Percentiles rank a stretch among this genome's conserved stretches.
phyloP scores from a whole-genome alignment of 1,284 basidiomycete genomes.

The Pseudozyma tsukubaensis region DNA sequence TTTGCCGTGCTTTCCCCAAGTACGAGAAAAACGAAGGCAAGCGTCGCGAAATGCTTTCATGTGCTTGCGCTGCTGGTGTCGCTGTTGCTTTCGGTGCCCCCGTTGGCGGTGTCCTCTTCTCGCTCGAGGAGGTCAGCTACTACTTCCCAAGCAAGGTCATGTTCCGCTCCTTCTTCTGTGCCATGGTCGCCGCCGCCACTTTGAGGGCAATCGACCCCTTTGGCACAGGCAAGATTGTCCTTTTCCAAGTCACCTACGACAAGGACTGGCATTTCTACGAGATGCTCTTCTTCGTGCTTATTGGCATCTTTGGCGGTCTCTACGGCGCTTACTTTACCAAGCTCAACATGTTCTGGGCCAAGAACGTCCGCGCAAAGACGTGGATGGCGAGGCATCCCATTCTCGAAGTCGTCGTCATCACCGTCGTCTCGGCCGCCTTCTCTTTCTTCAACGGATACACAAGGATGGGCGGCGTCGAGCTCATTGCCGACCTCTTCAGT shows the following conservation, averaged over 20 bases:
- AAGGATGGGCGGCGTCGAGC: conserved; percentile 92
- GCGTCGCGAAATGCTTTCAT: conserved; percentile 58
- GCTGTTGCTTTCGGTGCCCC: conserved; percentile 71
- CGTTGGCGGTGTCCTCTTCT: conserved; percentile 74
- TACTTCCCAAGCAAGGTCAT: conserved; percentile 69
- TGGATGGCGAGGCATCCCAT: conserved; percentile 76
- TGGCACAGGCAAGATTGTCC: conserved; percentile 73
- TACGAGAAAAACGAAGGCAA: conserved; percentile 82
- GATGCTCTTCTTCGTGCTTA: conserved; percentile 79
- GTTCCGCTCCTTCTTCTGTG: conserved; percentile 64
- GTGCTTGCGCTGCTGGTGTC: conserved; percentile 76
- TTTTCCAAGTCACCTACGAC: conserved; percentile 86
- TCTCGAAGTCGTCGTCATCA: conserved; percentile 83
- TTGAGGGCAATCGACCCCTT: conserved; percentile 86
- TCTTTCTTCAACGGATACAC: conserved; percentile 91
- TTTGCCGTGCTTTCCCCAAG: conserved; percentile 80
- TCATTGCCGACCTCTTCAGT: conserved; percentile 74
- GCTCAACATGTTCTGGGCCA: conserved; percentile 82
- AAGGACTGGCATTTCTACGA: conserved; percentile 92
- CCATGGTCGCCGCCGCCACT: conserved; percentile 65
- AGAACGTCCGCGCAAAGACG: conserved; percentile 59
- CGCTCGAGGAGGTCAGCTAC: conserved; percentile 70
- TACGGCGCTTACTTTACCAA: conserved; percentile 95
- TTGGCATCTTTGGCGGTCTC: conserved; percentile 80
- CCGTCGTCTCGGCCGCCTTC: conserved; percentile 71